A percentile compares a stretch with the other conserved stretches of the same genome.
Conservation (phyloP, 2,329 filamentous ascomycete genomes). For the Pseudogymnoascus sp. region DNA sequence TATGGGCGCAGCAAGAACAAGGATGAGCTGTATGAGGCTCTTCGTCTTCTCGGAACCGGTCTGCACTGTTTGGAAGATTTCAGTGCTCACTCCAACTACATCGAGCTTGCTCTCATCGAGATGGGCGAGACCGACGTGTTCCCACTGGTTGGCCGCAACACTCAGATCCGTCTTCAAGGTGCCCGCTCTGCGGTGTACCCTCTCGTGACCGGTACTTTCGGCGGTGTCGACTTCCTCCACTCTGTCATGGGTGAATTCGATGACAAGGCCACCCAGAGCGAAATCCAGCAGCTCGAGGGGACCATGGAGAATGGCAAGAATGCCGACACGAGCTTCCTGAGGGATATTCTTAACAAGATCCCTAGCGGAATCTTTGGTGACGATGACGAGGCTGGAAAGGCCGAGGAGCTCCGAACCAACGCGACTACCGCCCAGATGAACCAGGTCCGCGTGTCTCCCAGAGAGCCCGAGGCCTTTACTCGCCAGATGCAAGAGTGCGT, state of each 20-base stretch:
- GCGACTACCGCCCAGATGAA: constrained; percentile 67
- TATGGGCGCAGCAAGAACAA: constrained; percentile 60
- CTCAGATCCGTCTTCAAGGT: constrained; percentile 61
- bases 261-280: constrained; percentile 85
- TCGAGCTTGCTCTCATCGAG: constrained; percentile 79
- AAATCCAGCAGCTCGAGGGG: constrained; percentile 82
- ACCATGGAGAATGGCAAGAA: constrained; percentile 58
- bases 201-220: constrained; percentile 83
- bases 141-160: constrained; percentile 72
- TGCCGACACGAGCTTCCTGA: constrained; percentile 64
- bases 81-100: constrained; percentile 89
- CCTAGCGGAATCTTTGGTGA: constrained; percentile 72
- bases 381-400: constrained; percentile 63
- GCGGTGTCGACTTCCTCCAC: constrained; percentile 88
- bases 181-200: constrained; percentile 63
- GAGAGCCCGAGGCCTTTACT: constrained; percentile 77
- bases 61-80: constrained; percentile 89
- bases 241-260: constrained; percentile 72
- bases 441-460: constrained; percentile 64
- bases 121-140: constrained; percentile 74
- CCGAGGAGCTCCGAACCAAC: constrained; percentile 71
- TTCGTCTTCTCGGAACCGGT: constrained; percentile 78
- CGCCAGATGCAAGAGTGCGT: constrained; percentile 65
- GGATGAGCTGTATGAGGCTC: constrained; percentile 76
- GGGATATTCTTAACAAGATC: constrained; percentile 72